These are phyloP conservation scores for Grigorovia transvaalensis DNA, from an alignment of 805 yeast genomes.

Conservation along the genomic window DNA sequence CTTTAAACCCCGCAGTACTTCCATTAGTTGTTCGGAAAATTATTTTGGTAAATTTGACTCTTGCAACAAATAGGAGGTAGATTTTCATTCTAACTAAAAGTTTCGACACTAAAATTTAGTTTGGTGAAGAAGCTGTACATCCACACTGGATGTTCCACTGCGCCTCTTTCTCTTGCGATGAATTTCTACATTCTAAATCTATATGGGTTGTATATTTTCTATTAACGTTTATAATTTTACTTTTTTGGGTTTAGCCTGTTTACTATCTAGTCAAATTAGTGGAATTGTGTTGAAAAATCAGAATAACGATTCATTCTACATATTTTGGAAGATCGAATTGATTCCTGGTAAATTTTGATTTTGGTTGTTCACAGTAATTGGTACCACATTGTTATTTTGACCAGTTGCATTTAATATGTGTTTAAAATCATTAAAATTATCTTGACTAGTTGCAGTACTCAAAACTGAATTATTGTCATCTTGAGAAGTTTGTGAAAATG, in stretches of 20 bases:
- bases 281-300: background rate
- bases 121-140: too few species aligned
- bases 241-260: background rate
- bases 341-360: constrained; percentile 16
- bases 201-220: background rate
- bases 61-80: too few species aligned
- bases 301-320: constrained; percentile 4
- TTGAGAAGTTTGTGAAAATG: constrained; percentile 5
- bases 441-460: constrained; percentile 1
- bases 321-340: constrained; percentile 19
- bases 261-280: too few species aligned
- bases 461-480: constrained; percentile 3
- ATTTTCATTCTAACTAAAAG: too few species aligned
- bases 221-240: background rate
- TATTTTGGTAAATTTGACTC: too few species aligned
- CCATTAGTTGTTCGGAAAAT: too few species aligned
- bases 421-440: background rate
- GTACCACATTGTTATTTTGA: background rate
- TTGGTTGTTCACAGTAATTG: background rate
- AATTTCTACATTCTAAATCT: background rate
- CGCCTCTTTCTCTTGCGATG: background rate
- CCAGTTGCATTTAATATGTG: background rate
- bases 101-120: too few species aligned
- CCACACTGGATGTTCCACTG: too few species aligned
- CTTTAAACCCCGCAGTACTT: too few species aligned